A percentile compares a stretch with the other conserved stretches of the same genome.
phyloP scores from a whole-genome alignment of 2,329 filamentous ascomycete genomes.

The Botrytis pseudocinerea region DNA sequence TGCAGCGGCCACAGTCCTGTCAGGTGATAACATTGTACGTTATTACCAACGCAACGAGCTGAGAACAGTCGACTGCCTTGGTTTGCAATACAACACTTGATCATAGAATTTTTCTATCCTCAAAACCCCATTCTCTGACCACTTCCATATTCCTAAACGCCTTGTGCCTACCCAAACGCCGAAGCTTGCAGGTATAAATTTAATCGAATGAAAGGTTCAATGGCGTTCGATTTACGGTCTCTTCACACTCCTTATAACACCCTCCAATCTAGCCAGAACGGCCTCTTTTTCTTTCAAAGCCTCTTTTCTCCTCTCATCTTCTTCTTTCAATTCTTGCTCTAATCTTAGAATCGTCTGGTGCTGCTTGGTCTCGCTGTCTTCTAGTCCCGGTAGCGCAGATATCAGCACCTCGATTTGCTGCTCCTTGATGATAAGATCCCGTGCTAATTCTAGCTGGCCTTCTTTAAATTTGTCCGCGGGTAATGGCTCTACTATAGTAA shows the following conservation, averaged over 20 bases:
- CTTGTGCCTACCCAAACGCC: constrained; percentile 27
- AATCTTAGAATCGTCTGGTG: constrained; percentile 64
- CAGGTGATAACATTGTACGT: not conserved
- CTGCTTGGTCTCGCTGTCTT: constrained; percentile 77
- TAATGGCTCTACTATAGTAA: constrained; percentile 57
- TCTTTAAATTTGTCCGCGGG: constrained; percentile 64
- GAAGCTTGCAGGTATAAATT: not conserved
- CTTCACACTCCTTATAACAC: constrained; percentile 60
- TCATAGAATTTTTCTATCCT: not conserved
- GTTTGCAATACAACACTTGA: not conserved
- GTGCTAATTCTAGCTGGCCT: constrained; percentile 70
- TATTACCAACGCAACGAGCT: not conserved
- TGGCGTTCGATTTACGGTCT: constrained; percentile 50
- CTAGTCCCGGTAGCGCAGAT: constrained; percentile 71
- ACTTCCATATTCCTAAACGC: not conserved
- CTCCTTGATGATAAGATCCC: constrained; percentile 75
- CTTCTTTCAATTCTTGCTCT: constrained; percentile 63
- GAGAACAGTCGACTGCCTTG: not conserved
- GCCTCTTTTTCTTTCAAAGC: constrained; percentile 65
- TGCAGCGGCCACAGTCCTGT: constrained; percentile 85
- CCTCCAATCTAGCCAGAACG: constrained; percentile 60
- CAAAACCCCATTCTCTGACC: not conserved
- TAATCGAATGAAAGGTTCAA: not conserved
- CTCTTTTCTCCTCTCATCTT: constrained; percentile 62
- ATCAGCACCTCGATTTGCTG: constrained; percentile 82